A percentile compares a stretch with the other conserved stretches of the same genome.
phyloP scores from a whole-genome alignment of 2,329 filamentous ascomycete species.

The Neopestalotiopsis clavispora region DNA sequence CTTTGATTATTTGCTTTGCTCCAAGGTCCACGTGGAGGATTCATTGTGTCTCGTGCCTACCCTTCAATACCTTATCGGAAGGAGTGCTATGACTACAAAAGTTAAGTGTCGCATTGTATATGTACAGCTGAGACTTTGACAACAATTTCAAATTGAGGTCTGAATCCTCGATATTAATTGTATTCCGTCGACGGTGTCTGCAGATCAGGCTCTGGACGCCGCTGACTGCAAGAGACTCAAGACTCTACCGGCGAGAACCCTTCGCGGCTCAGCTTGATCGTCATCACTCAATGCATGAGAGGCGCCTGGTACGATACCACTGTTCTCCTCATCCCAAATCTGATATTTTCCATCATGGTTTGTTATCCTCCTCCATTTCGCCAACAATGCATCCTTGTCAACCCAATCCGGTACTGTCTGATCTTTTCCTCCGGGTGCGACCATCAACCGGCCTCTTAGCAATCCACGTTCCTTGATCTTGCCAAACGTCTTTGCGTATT shows the following conservation, averaged over 20 bases:
- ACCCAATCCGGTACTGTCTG: slow-evolving; percentile 11
- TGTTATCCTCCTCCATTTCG: neutral
- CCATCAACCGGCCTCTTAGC: slow-evolving; percentile 4
- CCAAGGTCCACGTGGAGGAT: too few relatives aligned
- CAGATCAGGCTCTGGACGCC: neutral
- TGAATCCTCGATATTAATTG: too few relatives aligned
- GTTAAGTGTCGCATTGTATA: too few relatives aligned
- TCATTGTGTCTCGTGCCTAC: too few relatives aligned
- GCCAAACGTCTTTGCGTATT: slow-evolving; percentile 5
- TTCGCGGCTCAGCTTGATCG: slow-evolving; percentile 11
- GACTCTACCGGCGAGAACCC: neutral
- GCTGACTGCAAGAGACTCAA: neutral
- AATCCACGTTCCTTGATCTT: neutral
- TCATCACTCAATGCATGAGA: slow-evolving; percentile 9
- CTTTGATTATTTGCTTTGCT: neutral
- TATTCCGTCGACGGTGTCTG: too few relatives aligned
- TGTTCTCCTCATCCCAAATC: slow-evolving; percentile 6
- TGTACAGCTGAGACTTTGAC: too few relatives aligned
- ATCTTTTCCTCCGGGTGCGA: neutral
- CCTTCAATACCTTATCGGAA: too few relatives aligned
- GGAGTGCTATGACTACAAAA: too few relatives aligned
- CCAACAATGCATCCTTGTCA: neutral
- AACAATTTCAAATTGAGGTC: too few relatives aligned
- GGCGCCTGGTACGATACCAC: neutral
- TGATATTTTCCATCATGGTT: neutral